phyloP scores from a whole-genome alignment of 148 eudicot species.

The Beta vulgaris region DNA sequence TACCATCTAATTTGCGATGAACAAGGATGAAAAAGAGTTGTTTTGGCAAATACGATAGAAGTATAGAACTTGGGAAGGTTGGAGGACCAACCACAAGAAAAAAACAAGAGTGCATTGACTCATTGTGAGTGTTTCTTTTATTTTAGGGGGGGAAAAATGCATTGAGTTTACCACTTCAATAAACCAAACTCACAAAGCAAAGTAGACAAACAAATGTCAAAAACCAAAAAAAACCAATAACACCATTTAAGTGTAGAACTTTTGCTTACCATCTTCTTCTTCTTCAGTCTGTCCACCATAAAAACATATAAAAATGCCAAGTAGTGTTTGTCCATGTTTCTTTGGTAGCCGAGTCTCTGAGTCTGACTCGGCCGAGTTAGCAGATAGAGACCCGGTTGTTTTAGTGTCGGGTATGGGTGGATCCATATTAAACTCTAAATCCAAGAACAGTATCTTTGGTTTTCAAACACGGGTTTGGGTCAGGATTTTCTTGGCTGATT shows the following conservation, averaged over 20 bases:
- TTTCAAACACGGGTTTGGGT: slow-evolving; percentile 85
- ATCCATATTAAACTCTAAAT: slow-evolving; percentile 63
- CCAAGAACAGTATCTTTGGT: slow-evolving; percentile 51
- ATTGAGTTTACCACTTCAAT: background rate
- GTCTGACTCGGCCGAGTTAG: slow-evolving; percentile 31
- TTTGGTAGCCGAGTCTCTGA: slow-evolving; percentile 31
- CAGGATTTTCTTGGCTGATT: slow-evolving; percentile 70
- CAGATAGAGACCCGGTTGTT: slow-evolving; percentile 65
- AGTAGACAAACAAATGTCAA: background rate
- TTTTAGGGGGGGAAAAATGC: no score
- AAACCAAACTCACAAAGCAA: background rate
- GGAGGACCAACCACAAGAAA: background rate
- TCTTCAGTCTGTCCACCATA: background rate
- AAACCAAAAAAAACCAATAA: background rate
- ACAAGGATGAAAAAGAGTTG: no score
- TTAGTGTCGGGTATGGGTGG: slow-evolving; percentile 73
- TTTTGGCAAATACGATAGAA: background rate
- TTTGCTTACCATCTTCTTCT: slow-evolving; percentile 6
- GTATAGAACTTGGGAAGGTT: background rate
- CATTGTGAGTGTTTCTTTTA: no score
- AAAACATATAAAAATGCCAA: background rate
- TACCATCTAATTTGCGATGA: no score
- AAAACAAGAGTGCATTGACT: no score
- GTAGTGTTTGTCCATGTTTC: slow-evolving; percentile 50
- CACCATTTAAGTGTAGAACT: background rate